Conservation (phyloP, 2,329 filamentous ascomycete genomes). For the Pyricularia sp. region DNA sequence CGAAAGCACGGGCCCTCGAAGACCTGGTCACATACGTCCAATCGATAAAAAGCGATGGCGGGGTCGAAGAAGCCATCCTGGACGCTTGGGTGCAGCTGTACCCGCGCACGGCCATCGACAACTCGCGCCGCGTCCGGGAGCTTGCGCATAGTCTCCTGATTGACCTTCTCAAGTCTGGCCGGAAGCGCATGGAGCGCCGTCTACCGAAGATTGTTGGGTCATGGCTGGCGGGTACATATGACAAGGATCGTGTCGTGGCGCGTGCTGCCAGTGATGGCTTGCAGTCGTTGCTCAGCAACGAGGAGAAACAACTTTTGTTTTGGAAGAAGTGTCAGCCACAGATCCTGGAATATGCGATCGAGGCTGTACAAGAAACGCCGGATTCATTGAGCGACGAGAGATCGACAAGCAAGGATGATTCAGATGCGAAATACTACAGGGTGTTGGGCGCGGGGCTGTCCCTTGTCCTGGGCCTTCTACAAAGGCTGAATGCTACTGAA, state of each 20-base stretch:
- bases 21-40: constrained; percentile 59
- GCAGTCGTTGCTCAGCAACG: constrained; percentile 59
- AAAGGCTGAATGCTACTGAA: constrained; percentile 35
- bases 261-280: constrained; percentile 69
- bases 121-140: constrained; percentile 75
- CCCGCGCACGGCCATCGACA: constrained; percentile 81
- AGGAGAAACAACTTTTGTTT: constrained; percentile 65
- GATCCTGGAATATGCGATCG: constrained; percentile 69
- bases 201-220: constrained; percentile 67
- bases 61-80: constrained; percentile 68
- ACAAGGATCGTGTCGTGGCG: constrained; percentile 65
- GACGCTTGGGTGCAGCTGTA: constrained; percentile 87
- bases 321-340: constrained; percentile 71
- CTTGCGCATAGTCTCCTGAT: constrained; percentile 65
- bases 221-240: constrained; percentile 86
- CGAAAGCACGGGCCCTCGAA: constrained; percentile 80
- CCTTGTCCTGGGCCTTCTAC: constrained; percentile 39
- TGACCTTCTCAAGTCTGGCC: constrained; percentile 46
- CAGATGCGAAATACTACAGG: constrained; percentile 71
- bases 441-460: constrained; percentile 48
- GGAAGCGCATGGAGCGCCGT: constrained; percentile 72
- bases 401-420: constrained; percentile 71
- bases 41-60: constrained; percentile 32
- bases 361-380: constrained; percentile 68
- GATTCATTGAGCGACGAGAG: constrained; percentile 82